Evolutionary conservation across 768 basidiomycete species (phyloP), one percentile per base, ranked within the genome.

Genomic region (Lactarius akahatsu): DNA sequence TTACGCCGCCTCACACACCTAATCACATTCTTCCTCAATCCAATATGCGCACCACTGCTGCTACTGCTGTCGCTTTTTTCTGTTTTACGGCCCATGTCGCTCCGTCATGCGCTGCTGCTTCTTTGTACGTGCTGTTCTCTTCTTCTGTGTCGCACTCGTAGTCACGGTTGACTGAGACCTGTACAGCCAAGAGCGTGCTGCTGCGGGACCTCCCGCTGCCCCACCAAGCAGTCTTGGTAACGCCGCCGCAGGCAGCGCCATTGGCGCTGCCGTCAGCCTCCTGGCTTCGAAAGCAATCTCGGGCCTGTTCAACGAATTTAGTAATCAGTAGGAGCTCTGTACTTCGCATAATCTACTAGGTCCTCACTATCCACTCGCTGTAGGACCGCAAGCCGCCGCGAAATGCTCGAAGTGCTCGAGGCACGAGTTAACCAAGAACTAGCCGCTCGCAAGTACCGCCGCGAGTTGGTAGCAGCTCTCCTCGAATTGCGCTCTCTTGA

Each of bases 381-480:
- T 38, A 28, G 3, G 16, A 7, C 26, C 20, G 36, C 13, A n/a
- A 26, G 59, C 13, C 16, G 28, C 28, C 60, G 59, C 34, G 59
- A 56, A 0, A 11, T 50, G 8, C 54, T 65, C 18, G 55, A 56
- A 45, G 6, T 11, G 4, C 1, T 57, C 41, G 34, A 61, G 13
- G 26, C 55, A 11, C 32, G 34, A 34, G 28, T 30, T 47, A 26
- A 52, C 18, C 18, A 54, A n/a, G 65, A 62, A 38, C 61, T 66
- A 26, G 23, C 40, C 30, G 30, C 13, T 28, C 47, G 65, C 32
- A 45, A 23, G 28, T 34, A 41, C 36, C 52, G 18, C 4, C 54
- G 13, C 54, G 28, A 59, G 38, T 9, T 64, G 18, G 23, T 38
- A 16, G 23, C 30, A 40, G 30, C 20, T 13, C 18, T 36, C 6